Conservation (phyloP, 257 asterid genomes). For the Solanum gracilifrons region DNA sequence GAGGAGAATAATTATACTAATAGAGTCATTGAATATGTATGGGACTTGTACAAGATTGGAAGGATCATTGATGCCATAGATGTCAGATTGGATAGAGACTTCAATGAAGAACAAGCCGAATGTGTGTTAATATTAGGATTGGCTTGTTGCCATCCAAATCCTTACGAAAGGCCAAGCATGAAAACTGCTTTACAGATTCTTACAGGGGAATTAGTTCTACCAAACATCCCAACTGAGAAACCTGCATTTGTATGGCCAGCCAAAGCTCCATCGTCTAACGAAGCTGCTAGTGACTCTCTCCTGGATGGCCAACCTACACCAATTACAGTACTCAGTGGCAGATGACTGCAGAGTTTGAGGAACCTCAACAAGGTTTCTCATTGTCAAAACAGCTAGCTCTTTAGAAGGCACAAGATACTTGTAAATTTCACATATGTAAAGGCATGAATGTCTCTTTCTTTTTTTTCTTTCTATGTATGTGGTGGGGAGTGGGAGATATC, state of each 20-base stretch:
- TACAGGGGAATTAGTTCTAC: background rate
- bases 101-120: constrained; percentile 1
- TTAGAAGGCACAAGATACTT: background rate
- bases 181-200: constrained; percentile 3
- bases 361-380: background rate
- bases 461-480: background rate
- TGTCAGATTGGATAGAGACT: background rate
- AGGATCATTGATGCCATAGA: constrained; percentile 3
- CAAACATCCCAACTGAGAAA: background rate
- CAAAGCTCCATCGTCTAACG: background rate
- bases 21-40: background rate
- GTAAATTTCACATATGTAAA: background rate
- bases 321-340: constrained; percentile 1
- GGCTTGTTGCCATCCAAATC: constrained; percentile 13
- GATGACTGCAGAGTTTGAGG: background rate
- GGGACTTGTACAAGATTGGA: background rate
- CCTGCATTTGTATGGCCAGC: constrained; percentile 12
- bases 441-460: background rate
- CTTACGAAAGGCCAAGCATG: constrained; percentile 7
- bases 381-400: background rate
- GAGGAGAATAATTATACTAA: background rate
- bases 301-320: background rate
- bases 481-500: background rate
- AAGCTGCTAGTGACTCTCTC: background rate
- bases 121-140: constrained; percentile 5